phyloP scores from a whole-genome alignment of 2,329 filamentous ascomycete species.

The Alternaria brassicicola region DNA sequence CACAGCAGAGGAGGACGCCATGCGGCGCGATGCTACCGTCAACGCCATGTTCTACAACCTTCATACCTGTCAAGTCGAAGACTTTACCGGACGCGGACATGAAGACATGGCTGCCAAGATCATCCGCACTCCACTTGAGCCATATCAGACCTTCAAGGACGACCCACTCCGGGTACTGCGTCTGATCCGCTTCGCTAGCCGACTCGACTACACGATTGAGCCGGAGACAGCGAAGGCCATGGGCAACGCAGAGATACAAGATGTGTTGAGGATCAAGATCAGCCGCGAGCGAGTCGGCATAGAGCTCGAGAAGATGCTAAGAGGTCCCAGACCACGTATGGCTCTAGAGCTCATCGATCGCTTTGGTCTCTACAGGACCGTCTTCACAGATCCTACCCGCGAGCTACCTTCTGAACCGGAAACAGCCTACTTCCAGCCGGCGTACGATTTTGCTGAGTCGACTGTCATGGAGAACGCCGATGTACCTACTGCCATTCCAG shows the following conservation, averaged over 20 bases:
- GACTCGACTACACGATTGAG: slow-evolving; percentile 81
- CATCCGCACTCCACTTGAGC: slow-evolving; percentile 85
- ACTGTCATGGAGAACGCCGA: slow-evolving; percentile 15
- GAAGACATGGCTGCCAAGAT: slow-evolving; percentile 73
- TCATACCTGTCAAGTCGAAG: slow-evolving; percentile 77
- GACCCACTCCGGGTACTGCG: slow-evolving; percentile 88
- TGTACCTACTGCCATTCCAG: slow-evolving; percentile 50
- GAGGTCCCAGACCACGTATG: slow-evolving; percentile 65
- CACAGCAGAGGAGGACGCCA: slow-evolving; percentile 85
- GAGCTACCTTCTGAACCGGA: slow-evolving; percentile 62
- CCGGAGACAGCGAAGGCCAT: slow-evolving; percentile 72
- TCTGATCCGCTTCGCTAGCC: slow-evolving; percentile 87
- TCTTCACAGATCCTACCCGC: slow-evolving; percentile 73
- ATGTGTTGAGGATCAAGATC: slow-evolving; percentile 84
- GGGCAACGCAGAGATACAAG: slow-evolving; percentile 76
- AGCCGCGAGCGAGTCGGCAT: slow-evolving; percentile 86
- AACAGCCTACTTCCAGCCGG: slow-evolving; percentile 64
- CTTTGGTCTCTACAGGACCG: slow-evolving; percentile 71
- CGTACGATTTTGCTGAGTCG: slow-evolving; percentile 66
- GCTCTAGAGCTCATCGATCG: slow-evolving; percentile 70
- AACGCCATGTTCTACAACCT: slow-evolving; percentile 98
- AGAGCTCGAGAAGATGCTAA: slow-evolving; percentile 91
- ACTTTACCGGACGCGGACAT: slow-evolving; percentile 77
- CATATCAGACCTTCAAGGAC: slow-evolving; percentile 91
- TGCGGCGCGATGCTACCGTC: slow-evolving; percentile 88